Conservation (phyloP, 345 rosid species). For the Sisymbrium irio region DNA sequence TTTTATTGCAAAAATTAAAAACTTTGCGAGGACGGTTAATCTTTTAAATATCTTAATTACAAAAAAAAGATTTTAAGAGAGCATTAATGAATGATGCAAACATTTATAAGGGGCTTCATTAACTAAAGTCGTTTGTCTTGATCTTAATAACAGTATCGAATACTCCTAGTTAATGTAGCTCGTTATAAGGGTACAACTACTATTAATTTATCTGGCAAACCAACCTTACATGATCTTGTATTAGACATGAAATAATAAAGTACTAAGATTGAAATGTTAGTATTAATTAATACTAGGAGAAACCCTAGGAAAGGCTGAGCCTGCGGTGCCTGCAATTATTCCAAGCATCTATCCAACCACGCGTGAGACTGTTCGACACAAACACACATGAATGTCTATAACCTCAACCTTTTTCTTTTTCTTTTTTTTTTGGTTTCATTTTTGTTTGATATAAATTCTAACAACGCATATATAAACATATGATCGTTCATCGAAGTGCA, state of each 20-base stretch:
- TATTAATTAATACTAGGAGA: not conserved
- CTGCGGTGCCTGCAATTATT: constrained; percentile 33
- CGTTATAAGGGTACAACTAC: too few relatives aligned
- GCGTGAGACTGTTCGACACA: constrained; percentile 41
- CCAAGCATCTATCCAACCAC: constrained; percentile 37
- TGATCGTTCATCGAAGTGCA: not conserved
- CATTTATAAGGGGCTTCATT: not conserved
- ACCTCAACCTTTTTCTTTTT: not conserved
- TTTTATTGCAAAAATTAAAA: not conserved
- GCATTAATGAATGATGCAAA: not conserved
- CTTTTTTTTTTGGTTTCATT: not conserved
- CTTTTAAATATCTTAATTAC: not conserved
- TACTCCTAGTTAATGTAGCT: too few relatives aligned
- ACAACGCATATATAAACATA: not conserved
- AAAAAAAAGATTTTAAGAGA: not conserved
- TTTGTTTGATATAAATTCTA: too few relatives aligned
- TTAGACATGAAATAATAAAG: not conserved
- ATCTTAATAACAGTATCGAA: too few relatives aligned
- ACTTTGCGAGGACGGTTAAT: not conserved
- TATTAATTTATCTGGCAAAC: not conserved
- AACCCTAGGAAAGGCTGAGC: constrained; percentile 34
- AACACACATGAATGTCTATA: constrained; percentile 34
- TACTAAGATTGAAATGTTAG: not conserved
- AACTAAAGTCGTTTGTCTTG: not conserved
- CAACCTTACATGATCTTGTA: not conserved